A percentile compares a stretch with the other conserved stretches of the same genome.
These are phyloP conservation scores for Beauveria australis DNA, from an alignment of 2,329 filamentous ascomycete genomes.

Conservation along the genomic window DNA sequence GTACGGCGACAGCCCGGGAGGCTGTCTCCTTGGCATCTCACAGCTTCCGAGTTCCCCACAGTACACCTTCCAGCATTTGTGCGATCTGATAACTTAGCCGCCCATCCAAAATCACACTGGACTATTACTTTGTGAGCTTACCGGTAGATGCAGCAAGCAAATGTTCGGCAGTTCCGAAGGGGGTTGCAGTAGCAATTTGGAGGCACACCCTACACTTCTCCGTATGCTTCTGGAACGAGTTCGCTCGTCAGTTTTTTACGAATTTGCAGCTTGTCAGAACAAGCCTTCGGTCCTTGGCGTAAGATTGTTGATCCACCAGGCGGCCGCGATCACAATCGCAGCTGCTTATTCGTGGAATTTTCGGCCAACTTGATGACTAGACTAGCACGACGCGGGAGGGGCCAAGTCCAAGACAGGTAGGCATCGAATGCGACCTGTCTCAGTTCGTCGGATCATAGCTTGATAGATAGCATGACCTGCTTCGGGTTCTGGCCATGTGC, in stretches of 20 bases:
- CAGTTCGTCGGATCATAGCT: too few species aligned
- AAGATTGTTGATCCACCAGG: conserved; percentile 7
- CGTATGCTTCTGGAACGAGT: not conserved
- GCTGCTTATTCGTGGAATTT: conserved; percentile 1
- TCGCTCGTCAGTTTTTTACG: not conserved
- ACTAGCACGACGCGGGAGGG: too few species aligned
- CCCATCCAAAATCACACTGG: not conserved
- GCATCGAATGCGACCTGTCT: too few species aligned
- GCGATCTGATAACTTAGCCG: not conserved
- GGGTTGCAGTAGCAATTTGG: not conserved
- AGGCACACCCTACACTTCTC: too few species aligned
- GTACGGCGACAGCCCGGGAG: not conserved
- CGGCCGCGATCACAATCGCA: not conserved
- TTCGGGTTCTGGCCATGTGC: too few species aligned
- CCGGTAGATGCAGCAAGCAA: too few species aligned
- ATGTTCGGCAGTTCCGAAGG: too few species aligned
- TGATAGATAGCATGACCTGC: too few species aligned
- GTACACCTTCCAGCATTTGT: too few species aligned
- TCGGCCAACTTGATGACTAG: not conserved
- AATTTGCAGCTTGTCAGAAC: too few species aligned
- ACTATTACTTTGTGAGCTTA: too few species aligned
- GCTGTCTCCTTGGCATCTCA: not conserved
- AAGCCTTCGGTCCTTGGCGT: conserved; percentile 1
- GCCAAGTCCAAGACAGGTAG: too few species aligned
- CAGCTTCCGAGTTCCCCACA: not conserved